phyloP scores from a whole-genome alignment of 148 eudicot species.

The Heliamphora exappendiculata region DNA sequence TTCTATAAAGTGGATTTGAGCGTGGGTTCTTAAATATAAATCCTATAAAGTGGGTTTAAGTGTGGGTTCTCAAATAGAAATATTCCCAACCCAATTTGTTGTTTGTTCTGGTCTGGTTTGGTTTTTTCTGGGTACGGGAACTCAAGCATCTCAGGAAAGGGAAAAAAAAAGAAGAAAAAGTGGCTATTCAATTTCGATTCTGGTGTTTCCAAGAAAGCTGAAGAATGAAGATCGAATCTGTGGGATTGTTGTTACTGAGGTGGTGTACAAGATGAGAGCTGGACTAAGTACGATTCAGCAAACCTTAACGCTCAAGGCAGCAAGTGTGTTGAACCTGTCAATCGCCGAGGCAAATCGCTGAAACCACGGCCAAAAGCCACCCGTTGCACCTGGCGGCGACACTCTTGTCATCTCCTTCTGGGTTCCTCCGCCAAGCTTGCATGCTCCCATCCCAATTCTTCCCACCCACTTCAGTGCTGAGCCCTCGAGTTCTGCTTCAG shows the following conservation, averaged over 20 bases:
- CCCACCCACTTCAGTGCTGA: conserved; percentile 91
- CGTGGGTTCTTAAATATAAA: too few relatives aligned
- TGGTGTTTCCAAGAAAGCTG: neutral
- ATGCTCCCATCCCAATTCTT: conserved; percentile 89
- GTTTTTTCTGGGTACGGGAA: neutral
- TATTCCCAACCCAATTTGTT: too few relatives aligned
- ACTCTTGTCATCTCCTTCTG: conserved; percentile 54
- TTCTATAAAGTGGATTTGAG: too few relatives aligned
- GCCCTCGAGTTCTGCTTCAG: conserved; percentile 93
- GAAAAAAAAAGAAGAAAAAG: neutral
- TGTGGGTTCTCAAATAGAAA: too few relatives aligned
- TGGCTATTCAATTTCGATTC: neutral
- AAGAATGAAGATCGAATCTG: neutral
- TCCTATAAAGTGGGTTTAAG: too few relatives aligned
- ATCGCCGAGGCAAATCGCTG: conserved; percentile 79
- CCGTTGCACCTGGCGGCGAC: conserved; percentile 95
- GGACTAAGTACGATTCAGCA: conserved; percentile 87
- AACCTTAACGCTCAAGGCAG: conserved; percentile 84
- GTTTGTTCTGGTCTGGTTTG: too few relatives aligned
- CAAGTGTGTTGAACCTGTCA: conserved; percentile 59
- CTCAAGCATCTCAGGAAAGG: neutral
- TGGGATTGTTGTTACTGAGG: too few relatives aligned
- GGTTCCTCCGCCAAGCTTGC: conserved; percentile 76
- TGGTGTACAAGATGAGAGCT: conserved; percentile 49
- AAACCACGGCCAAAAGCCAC: conserved; percentile 90